phyloP scores from a whole-genome alignment of 495 filamentous ascomycete species.

The Astrothelium macrocarpum region DNA sequence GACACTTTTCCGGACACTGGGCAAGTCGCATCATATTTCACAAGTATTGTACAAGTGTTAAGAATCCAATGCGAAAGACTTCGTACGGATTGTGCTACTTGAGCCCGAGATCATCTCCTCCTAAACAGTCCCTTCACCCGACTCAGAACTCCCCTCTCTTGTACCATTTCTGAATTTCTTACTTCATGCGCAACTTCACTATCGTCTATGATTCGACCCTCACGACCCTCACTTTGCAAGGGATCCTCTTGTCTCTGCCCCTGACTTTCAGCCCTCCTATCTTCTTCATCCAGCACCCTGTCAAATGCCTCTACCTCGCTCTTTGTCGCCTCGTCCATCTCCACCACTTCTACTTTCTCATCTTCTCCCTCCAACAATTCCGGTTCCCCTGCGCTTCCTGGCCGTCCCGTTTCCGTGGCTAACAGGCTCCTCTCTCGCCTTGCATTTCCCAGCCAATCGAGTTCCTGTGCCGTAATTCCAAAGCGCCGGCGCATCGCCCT shows the following conservation, averaged over 20 bases:
- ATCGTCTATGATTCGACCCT: not conserved
- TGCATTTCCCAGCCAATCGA: not conserved
- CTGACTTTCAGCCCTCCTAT: not conserved
- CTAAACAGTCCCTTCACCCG: not conserved
- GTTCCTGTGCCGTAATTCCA: slow-evolving; percentile 7
- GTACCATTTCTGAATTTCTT: not conserved
- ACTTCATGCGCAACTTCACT: not conserved
- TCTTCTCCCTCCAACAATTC: not conserved
- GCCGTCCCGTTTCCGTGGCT: not conserved
- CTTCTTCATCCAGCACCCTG: not conserved
- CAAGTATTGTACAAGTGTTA: no score
- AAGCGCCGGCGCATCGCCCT: slow-evolving; percentile 51
- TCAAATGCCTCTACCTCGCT: slow-evolving; percentile 1
- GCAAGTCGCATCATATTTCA: no score
- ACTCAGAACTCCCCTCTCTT: not conserved
- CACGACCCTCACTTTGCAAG: not conserved
- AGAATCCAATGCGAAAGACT: no score
- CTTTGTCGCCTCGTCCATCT: not conserved
- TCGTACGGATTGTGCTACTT: no score
- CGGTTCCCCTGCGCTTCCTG: not conserved
- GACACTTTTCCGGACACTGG: no score
- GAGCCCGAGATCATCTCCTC: not conserved
- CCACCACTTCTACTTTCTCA: not conserved
- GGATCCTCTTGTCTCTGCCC: not conserved
- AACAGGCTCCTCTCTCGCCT: not conserved